These are phyloP conservation scores for Tetraselmis striata DNA, from an alignment of 139 green algal species.

Conservation along the genomic window DNA sequence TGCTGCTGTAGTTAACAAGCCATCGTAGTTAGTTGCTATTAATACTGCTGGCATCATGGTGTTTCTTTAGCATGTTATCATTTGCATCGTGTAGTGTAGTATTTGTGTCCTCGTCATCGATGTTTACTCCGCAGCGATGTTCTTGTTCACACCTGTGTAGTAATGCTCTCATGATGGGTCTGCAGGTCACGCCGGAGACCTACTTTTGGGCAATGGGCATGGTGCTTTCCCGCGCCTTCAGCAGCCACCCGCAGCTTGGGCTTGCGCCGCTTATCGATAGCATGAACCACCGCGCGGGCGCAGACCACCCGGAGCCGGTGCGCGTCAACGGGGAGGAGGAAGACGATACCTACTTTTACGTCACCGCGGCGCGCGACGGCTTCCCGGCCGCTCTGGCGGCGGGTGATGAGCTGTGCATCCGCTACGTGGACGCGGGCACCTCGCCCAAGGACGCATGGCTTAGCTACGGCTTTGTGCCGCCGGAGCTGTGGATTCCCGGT, in stretches of 20 bases:
- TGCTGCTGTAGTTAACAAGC: too few relatives aligned
- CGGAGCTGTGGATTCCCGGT: too few relatives aligned
- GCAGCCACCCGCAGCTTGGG: constrained; percentile 4
- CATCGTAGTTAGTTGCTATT: too few relatives aligned
- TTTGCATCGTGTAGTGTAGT: too few relatives aligned
- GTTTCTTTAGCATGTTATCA: too few relatives aligned
- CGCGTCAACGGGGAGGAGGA: background rate
- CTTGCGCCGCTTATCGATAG: constrained; percentile 28
- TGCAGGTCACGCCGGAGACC: background rate
- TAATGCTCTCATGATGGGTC: background rate
- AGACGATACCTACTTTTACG: background rate
- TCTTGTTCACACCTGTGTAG: background rate
- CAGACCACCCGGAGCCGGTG: background rate
- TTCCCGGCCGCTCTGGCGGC: constrained; percentile 11
- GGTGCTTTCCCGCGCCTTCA: constrained; percentile 25
- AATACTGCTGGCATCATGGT: too few relatives aligned
- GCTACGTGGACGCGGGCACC: constrained; percentile 7
- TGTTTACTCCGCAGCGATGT: background rate
- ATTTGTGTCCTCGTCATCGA: too few relatives aligned
- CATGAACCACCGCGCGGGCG: constrained; percentile 20
- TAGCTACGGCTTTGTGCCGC: constrained; percentile 30
- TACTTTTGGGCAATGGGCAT: background rate
- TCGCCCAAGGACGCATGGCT: constrained; percentile 15
- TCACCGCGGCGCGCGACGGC: background rate
- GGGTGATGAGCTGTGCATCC: constrained; percentile 27